Conservation (phyloP, 2,329 filamentous ascomycete species). For the Apiospora malaysiana region DNA sequence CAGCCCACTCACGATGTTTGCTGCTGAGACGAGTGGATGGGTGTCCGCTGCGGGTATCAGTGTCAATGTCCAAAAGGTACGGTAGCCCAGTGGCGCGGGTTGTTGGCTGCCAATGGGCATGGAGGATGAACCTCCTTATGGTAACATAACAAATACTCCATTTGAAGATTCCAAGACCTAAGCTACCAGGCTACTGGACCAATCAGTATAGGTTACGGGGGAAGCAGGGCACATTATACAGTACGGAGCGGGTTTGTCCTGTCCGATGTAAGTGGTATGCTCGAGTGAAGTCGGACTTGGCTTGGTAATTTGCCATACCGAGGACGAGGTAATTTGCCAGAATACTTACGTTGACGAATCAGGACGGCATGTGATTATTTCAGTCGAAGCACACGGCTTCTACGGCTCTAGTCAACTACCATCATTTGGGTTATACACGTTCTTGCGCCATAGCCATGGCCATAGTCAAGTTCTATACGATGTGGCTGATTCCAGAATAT, state of each 20-base stretch:
- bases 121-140: not conserved
- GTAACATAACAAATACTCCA: not conserved
- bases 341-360: not conserved
- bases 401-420: not conserved
- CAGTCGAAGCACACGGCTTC: not conserved
- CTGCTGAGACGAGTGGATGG: not conserved
- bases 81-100: not conserved
- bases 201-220: no score
- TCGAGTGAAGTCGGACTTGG: not conserved
- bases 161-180: not conserved
- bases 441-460: not conserved
- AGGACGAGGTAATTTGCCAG: not conserved
- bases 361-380: not conserved
- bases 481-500: not conserved
- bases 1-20: slow-evolving; percentile 1
- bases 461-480: not conserved
- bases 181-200: not conserved
- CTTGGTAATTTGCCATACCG: not conserved
- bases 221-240: not conserved
- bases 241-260: not conserved
- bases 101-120: not conserved
- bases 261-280: no score
- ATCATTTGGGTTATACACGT: not conserved
- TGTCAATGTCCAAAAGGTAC: not conserved
- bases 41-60: not conserved